These are phyloP conservation scores for Wallacemonas rigidus DNA, from an alignment of 208 protist genomes.

Conservation along the genomic window DNA sequence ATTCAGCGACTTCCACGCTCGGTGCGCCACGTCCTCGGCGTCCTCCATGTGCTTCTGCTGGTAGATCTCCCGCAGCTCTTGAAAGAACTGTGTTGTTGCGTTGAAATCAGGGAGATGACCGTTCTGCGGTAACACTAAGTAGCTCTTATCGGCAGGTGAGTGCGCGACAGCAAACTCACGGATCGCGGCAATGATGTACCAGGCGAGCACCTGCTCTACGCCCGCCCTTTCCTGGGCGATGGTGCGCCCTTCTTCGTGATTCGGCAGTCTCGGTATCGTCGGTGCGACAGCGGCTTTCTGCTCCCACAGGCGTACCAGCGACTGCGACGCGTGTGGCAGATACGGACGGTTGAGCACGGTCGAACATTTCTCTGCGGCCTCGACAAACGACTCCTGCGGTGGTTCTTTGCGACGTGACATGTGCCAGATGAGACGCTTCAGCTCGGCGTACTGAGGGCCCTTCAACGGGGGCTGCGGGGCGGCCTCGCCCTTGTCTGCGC, in stretches of 20 bases:
- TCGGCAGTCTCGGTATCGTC: background rate
- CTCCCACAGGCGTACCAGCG: background rate
- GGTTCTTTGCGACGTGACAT: conserved; percentile 30
- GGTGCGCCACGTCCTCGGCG: conserved; percentile 28
- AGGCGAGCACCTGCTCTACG: conserved; percentile 65
- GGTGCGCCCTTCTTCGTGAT: background rate
- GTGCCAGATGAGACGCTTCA: conserved; percentile 13
- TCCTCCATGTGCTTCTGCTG: conserved; percentile 55
- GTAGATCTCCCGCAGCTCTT: conserved; percentile 87
- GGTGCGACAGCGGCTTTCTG: background rate
- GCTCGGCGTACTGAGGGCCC: background rate
- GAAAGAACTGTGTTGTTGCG: conserved; percentile 93
- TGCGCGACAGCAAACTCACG: conserved; percentile 25
- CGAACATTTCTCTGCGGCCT: conserved; percentile 60
- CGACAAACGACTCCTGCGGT: conserved; percentile 56
- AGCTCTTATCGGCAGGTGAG: background rate
- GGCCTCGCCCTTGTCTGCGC: conserved; percentile 9
- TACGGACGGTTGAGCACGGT: conserved; percentile 45
- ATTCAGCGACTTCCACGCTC: conserved; percentile 22
- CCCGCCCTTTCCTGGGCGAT: background rate
- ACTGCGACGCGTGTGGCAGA: background rate
- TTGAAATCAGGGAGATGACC: conserved; percentile 95
- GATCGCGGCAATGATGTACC: conserved; percentile 35
- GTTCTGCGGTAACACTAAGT: conserved; percentile 72
- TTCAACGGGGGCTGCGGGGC: conserved; percentile 16